Evolutionary conservation across 139 green algal genomes (phyloP).

Genomic region (Tetraselmis chui): DNA sequence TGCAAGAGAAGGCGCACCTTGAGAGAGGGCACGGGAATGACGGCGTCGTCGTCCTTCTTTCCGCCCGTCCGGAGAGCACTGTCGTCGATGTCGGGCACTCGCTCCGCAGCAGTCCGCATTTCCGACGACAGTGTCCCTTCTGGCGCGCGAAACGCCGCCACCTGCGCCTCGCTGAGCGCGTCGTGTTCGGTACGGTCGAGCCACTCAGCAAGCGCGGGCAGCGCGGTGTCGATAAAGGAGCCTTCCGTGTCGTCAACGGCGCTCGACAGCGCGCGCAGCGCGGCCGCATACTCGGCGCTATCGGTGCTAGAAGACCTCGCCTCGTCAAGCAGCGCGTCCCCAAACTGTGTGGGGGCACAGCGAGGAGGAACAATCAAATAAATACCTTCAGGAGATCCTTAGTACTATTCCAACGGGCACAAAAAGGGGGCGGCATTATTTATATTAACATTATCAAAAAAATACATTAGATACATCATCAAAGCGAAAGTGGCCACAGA

Average conservation of each 20-base stretch:
- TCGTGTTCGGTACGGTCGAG: conserved; percentile 44
- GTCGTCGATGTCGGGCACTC: not conserved
- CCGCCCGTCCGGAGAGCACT: not conserved
- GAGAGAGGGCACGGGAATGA: not conserved
- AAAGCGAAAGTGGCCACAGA: too few relatives aligned
- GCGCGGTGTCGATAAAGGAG: conserved; percentile 28
- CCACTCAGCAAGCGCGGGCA: conserved; percentile 22
- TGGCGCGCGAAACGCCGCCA: not conserved
- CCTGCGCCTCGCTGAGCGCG: conserved; percentile 24
- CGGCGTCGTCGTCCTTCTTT: not conserved
- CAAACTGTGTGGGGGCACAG: too few relatives aligned
- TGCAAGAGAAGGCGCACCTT: not conserved
- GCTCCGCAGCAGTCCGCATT: conserved; percentile 1
- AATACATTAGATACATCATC: too few relatives aligned
- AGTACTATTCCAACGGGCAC: too few relatives aligned
- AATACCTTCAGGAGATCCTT: too few relatives aligned
- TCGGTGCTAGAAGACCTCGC: conserved; percentile 27
- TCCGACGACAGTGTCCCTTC: conserved; percentile 2
- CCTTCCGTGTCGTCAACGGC: conserved; percentile 32
- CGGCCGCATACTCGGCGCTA: conserved; percentile 26
- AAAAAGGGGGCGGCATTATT: too few relatives aligned
- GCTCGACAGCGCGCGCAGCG: conserved; percentile 39
- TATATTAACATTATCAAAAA: too few relatives aligned
- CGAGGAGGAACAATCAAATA: too few relatives aligned
- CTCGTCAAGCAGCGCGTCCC: conserved; percentile 23